Conservation (phyloP, 2,329 filamentous ascomycete species). For the Samsoniella hepiali region DNA sequence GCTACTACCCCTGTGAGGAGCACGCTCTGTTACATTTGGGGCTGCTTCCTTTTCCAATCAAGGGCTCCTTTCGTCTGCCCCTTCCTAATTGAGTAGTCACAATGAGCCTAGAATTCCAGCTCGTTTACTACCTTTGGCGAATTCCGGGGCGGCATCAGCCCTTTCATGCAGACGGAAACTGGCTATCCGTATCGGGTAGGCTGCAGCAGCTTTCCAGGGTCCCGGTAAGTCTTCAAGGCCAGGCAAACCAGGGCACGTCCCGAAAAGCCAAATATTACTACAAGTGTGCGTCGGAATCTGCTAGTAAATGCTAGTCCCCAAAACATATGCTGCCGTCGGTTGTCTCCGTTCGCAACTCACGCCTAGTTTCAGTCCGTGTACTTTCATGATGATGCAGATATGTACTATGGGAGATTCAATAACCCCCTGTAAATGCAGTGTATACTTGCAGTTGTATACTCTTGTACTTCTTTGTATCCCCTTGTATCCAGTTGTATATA, state of each 20-base stretch:
- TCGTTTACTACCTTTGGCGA: not conserved
- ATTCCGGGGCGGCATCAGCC: not conserved
- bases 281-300: not conserved
- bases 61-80: no score
- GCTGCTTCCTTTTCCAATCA: no score
- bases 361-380: not conserved
- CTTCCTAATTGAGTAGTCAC: no score
- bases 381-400: no score
- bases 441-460: not conserved
- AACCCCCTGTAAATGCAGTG: not conserved
- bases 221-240: not conserved
- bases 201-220: not conserved
- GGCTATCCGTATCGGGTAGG: not conserved
- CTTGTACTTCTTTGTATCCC: not conserved
- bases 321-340: not conserved
- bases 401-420: not conserved
- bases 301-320: not conserved
- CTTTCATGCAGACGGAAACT: no score
- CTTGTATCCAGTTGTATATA: not conserved
- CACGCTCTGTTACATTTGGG: no score
- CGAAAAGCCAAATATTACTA: not conserved
- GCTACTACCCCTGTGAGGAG: not conserved
- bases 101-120: not conserved
- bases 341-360: not conserved
- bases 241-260: not conserved